Evolutionary conservation across 441 rosid species (phyloP).

Genomic region (Gossypium aridum): DNA sequence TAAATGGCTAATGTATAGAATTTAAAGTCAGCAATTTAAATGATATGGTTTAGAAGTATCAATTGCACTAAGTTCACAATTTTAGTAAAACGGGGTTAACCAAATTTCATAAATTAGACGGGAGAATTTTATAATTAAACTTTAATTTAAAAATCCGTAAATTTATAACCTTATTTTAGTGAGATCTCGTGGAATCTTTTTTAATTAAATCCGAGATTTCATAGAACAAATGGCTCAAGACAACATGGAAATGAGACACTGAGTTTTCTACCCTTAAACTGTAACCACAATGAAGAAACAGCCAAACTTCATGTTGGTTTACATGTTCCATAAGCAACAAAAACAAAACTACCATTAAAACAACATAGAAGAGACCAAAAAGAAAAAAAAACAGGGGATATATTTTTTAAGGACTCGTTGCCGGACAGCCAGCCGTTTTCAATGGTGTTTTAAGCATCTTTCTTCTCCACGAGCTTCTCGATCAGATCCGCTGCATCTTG

Average conservation of each 20-base stretch:
- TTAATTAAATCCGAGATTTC: neutral
- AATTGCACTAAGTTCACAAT: no score
- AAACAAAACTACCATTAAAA: neutral
- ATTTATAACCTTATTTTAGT: no score
- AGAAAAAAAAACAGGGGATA: neutral
- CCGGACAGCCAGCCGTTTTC: neutral
- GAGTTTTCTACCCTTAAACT: neutral
- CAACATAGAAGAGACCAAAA: neutral
- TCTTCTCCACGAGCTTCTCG: slow-evolving; percentile 45
- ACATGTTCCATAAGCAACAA: slow-evolving; percentile 2
- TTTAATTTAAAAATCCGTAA: no score
- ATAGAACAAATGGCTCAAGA: neutral
- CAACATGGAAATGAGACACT: neutral
- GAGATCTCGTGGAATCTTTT: no score
- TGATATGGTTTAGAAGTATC: no score
- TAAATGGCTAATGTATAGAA: no score
- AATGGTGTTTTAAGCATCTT: neutral
- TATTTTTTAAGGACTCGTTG: neutral
- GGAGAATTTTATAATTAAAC: no score
- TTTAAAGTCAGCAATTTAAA: no score
- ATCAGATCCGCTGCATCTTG: slow-evolving; percentile 79
- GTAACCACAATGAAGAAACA: neutral
- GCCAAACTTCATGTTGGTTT: neutral
- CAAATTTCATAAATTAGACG: no score
- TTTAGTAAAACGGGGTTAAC: no score